A percentile compares a stretch with the other conserved stretches of the same genome.
These are phyloP conservation scores for Sophora flavescens DNA, from an alignment of 306 rosid genomes.

Conservation along the genomic window DNA sequence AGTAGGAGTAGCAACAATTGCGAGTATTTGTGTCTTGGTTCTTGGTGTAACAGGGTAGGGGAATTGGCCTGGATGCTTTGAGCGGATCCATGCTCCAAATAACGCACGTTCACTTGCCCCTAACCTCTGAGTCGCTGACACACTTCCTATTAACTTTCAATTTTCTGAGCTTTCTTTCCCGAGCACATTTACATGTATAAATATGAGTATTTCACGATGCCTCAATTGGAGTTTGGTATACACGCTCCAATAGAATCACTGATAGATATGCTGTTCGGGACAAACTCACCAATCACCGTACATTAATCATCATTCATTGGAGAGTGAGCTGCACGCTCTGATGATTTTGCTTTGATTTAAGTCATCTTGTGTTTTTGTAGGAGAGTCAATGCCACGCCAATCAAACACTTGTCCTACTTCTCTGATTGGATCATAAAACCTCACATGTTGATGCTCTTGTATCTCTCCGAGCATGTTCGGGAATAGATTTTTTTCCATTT, in stretches of 20 bases:
- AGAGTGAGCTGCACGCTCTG: constrained; percentile 41
- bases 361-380: constrained; percentile 36
- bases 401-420: not conserved
- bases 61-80: constrained; percentile 45
- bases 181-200: not conserved
- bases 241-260: constrained; percentile 41
- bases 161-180: constrained; percentile 1
- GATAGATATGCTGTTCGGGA: not conserved
- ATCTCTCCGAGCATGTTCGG: too few relatives aligned
- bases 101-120: constrained; percentile 73
- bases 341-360: constrained; percentile 28
- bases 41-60: not conserved
- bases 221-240: not conserved
- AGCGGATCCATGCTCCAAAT: constrained; percentile 73
- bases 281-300: not conserved
- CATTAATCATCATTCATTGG: not conserved
- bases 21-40: constrained; percentile 5
- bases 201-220: not conserved
- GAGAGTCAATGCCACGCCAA: constrained; percentile 55
- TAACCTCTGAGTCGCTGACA: constrained; percentile 53
- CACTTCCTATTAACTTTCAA: not conserved
- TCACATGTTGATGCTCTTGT: too few relatives aligned
- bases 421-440: too few relatives aligned
- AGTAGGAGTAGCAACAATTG: constrained; percentile 22
- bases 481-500: too few relatives aligned